These are phyloP conservation scores for Ganoderma lucidum DNA, from an alignment of 1,284 basidiomycete species.

Conservation along the genomic window DNA sequence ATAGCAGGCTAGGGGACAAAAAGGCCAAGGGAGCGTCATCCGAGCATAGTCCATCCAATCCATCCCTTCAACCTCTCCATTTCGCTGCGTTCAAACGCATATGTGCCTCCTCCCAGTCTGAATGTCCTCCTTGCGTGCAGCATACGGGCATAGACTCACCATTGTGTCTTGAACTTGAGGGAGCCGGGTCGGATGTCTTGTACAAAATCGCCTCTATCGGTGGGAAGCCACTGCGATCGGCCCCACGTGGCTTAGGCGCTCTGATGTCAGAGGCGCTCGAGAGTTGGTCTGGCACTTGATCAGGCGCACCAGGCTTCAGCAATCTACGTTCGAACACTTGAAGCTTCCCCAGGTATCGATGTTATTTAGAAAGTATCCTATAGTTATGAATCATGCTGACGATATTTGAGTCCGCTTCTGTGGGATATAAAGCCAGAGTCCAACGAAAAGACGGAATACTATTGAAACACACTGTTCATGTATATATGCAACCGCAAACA, in stretches of 20 bases:
- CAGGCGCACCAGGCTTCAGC: no score
- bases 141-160: constrained; percentile 41
- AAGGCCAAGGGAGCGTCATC: constrained; percentile 43
- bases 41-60: constrained; percentile 38
- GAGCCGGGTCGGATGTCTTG: constrained; percentile 37
- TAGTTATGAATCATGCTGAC: not conserved
- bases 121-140: constrained; percentile 32
- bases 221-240: constrained; percentile 29
- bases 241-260: constrained; percentile 31
- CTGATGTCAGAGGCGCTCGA: not conserved
- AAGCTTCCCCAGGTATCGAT: not conserved
- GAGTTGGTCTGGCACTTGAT: no score
- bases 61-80: constrained; percentile 39
- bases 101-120: constrained; percentile 18
- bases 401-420: no score
- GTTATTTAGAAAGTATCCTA: not conserved
- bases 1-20: constrained; percentile 37
- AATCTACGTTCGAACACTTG: not conserved
- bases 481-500: no score
- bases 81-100: constrained; percentile 37
- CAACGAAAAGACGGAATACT: no score
- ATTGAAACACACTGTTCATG: no score
- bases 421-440: no score
- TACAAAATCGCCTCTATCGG: constrained; percentile 30
- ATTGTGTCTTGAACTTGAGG: constrained; percentile 47